Evolutionary conservation across 257 asterid genomes (phyloP), one percentile per base, ranked within the genome.

Genomic region (Przewalskia tangutica): DNA sequence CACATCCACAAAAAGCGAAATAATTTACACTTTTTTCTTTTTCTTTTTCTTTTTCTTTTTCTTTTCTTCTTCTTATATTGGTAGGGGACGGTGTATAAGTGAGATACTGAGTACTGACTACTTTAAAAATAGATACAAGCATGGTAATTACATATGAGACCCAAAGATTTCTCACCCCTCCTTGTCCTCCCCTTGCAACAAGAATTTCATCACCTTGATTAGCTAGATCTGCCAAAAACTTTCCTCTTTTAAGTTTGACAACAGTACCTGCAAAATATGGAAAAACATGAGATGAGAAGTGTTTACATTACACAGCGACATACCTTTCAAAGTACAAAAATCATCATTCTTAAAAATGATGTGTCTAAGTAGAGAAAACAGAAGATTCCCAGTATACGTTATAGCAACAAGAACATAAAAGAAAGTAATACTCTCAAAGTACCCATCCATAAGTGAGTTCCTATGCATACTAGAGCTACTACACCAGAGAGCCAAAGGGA

Each of bases 111-210:
- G 1, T 23, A 23, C 32, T 23, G 14, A 73, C 46, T 73, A 48
- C 23, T 63, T 27, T 27, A 27, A 50, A 13, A 12, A 63, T 20
- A 38, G 55, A 23, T 60, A 62, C 2, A 77, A 68, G 77, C 23
- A 83, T 48, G 56, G 59, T n/a, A 80, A 38, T 84, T 77, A 82
- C 55, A 71, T 59, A 67, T 40, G 79, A 81, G 54, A 84, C 73
- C 46, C 84, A 84, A 46, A 42, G 5, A 42, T 63, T 81, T 65
- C 90, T 90, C 86, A 95, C 99, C 97, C 99, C 99, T 89, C 99
- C 99, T 84, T 90, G 98, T 77, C 99, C 99, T 81, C 98, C 99
- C 89, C 97, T 94, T 65, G 97, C 98, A 82, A 94, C 98, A 78
- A 92, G 81, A 67, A 95, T 93, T 90, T 95, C 97, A 60, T 91